Base-by-base conservation (phyloP, 108 stramenopile genomes). In the Skeletonema costatum region DNA sequence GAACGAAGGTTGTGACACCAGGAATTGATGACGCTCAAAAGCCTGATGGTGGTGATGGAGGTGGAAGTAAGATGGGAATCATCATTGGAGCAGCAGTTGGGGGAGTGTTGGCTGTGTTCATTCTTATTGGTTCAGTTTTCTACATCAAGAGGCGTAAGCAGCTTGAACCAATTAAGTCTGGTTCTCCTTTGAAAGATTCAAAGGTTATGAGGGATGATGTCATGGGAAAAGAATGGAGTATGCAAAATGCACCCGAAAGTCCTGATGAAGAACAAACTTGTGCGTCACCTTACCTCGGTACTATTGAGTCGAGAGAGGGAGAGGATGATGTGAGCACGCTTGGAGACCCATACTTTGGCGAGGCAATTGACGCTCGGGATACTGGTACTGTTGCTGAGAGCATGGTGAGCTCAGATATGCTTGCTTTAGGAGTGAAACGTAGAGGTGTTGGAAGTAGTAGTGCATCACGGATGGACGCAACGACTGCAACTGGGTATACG, bases 281-380 rank as follows among this genome's bases (percentile, higher is more conserved):
- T 21, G 12, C 51, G 16, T 36, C 41, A n/a, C 48, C 60, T 29
- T 83, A 77, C 48, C 76, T 83, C 60, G 82, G 82, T 11, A 83
- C 82, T n/a, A 83, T 83, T 31, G 75, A 83, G 44, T 68, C 75
- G 16, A 64, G 53, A 35, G 81, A 74, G 61, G 90, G 89, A 46
- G 87, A 87, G 7, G 94, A 96, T 73, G 94, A 96, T 71, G 85
- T 96, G 17, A 88, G 87, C 66, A 93, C 94, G 0, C 58, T 96
- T 17, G 92, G 91, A 29, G 94, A 96, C 74, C 94, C 92, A 62
- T 83, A 90, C 71, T 90, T 87, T 71, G 87, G 89, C 16, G 78
- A 85, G 32, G 90, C 86, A 44, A 84, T 82, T 12, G 76, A 83
- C 31, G 66, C 68, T 10, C 5, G 19, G 53, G 53, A 56, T 25